These are phyloP conservation scores for Glycine latifolia DNA, from an alignment of 306 rosid genomes.

Conservation along the genomic window DNA sequence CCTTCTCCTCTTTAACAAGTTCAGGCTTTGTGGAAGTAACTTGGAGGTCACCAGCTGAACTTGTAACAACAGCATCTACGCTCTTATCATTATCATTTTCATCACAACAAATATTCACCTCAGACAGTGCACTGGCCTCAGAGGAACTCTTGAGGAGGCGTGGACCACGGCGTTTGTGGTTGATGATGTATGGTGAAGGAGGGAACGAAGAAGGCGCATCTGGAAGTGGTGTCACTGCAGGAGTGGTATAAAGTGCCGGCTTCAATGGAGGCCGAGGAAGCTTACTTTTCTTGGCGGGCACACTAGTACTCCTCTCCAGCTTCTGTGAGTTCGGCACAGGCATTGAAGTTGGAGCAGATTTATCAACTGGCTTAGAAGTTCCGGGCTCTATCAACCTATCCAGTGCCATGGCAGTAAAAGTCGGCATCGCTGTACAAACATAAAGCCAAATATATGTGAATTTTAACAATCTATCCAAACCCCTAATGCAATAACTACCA, in stretches of 20 bases:
- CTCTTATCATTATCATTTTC: constrained; percentile 46
- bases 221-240: constrained; percentile 82
- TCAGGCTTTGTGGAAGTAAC: constrained; percentile 50
- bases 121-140: constrained; percentile 59
- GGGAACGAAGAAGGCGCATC: constrained; percentile 86
- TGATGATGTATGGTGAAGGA: constrained; percentile 90
- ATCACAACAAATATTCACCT: constrained; percentile 41
- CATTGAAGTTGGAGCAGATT: constrained; percentile 63
- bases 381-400: constrained; percentile 90
- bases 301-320: constrained; percentile 66
- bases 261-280: constrained; percentile 67
- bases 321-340: constrained; percentile 58
- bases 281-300: constrained; percentile 53
- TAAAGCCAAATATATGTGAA: constrained; percentile 21
- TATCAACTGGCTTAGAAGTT: constrained; percentile 70
- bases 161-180: constrained; percentile 97
- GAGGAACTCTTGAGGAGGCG: constrained; percentile 84
- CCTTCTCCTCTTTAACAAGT: constrained; percentile 50
- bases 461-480: neutral
- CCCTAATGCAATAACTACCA: constrained; percentile 30
- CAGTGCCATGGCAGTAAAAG: constrained; percentile 80
- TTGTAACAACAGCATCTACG: constrained; percentile 50
- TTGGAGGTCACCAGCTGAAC: constrained; percentile 56
- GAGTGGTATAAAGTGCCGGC: constrained; percentile 91
- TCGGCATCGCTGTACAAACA: constrained; percentile 79